phyloP scores from a whole-genome alignment of 2,329 filamentous ascomycete genomes.

The Annulohypoxylon truncatum region DNA sequence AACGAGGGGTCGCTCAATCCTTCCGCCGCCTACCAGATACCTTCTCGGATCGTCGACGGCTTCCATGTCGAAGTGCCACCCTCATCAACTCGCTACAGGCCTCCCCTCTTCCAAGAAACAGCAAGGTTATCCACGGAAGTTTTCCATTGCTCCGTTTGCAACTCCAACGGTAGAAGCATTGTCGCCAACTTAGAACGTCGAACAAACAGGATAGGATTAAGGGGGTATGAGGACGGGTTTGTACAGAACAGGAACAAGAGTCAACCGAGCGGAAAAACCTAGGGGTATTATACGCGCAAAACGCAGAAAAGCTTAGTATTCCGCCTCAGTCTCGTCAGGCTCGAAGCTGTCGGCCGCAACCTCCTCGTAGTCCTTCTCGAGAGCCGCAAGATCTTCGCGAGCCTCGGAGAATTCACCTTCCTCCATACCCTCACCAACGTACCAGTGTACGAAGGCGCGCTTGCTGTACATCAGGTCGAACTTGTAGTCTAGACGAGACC shows the following conservation, averaged over 20 bases:
- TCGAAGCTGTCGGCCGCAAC: slow-evolving; percentile 79
- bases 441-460: slow-evolving; percentile 82
- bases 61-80: slow-evolving; percentile 1
- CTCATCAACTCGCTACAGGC: slow-evolving; percentile 6
- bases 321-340: slow-evolving; percentile 72
- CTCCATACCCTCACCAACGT: slow-evolving; percentile 92
- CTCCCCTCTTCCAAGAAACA: slow-evolving; percentile 27
- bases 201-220: slow-evolving; percentile 16
- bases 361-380: slow-evolving; percentile 90
- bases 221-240: slow-evolving; percentile 12
- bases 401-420: slow-evolving; percentile 91
- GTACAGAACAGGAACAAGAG: slow-evolving; percentile 27
- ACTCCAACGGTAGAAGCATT: slow-evolving; percentile 22
- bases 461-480: slow-evolving; percentile 84
- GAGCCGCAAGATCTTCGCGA: slow-evolving; percentile 84
- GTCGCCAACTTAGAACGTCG: slow-evolving; percentile 29
- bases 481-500: slow-evolving; percentile 78
- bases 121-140: slow-evolving; percentile 32
- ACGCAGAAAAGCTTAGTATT: slow-evolving; percentile 74
- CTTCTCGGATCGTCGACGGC: not conserved
- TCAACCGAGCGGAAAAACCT: slow-evolving; percentile 26
- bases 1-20: slow-evolving; percentile 20
- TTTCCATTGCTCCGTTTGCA: slow-evolving; percentile 27
- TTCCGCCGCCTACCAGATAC: slow-evolving; percentile 13
- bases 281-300: slow-evolving; percentile 47